Evolutionary conservation across 129 eudicot genomes (phyloP), one percentile per base, ranked within the genome.

Genomic region (Escallonia herrerae): DNA sequence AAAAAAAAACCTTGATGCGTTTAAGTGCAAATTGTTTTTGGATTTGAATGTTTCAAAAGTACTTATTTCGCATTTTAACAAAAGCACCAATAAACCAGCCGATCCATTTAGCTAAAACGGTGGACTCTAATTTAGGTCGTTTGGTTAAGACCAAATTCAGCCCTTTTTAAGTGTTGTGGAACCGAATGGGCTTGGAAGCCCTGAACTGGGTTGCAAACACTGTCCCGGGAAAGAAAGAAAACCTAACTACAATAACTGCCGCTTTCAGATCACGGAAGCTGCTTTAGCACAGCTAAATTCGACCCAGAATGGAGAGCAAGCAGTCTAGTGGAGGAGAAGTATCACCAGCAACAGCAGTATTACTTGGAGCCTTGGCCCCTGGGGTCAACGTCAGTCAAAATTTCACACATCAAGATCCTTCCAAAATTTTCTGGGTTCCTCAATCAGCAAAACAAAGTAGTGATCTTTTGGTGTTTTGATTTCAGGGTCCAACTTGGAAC

Each of bases 401-500:
- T 51, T 60, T 7, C 6, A 47, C n/a, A 57, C 47, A 0, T 40
- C 3, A 51, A 22, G 33, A 22, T 22, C 33, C 33, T 22, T 9
- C 12, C 53, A 2, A 41, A 3, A n/a, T 2, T 46, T 9, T 53
- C 37, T 53, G 2, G 3, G 59, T 40, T 57, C 4, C 40, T 6
- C 43, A 2, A n/a, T 60, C 58, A 43, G 22, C 44, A 4, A 15
- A 43, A 14, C 52, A 14, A 66, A 11, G 45, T 40, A 11, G 8
- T 67, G 33, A 80, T 76, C 46, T 71, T 64, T 74, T 58, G 67
- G 47, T 69, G 75, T 65, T 76, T 77, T 40, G 74, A 49, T 68
- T 75, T 55, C 86, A 93, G 98, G 95, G 72, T 77, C 91, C 89
- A 5, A 87, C 96, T 67, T 93, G 98, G 98, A 93, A 76, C 66